phyloP scores from a whole-genome alignment of 1,139 yeast genomes.

The Geotrichum macrosporum region DNA sequence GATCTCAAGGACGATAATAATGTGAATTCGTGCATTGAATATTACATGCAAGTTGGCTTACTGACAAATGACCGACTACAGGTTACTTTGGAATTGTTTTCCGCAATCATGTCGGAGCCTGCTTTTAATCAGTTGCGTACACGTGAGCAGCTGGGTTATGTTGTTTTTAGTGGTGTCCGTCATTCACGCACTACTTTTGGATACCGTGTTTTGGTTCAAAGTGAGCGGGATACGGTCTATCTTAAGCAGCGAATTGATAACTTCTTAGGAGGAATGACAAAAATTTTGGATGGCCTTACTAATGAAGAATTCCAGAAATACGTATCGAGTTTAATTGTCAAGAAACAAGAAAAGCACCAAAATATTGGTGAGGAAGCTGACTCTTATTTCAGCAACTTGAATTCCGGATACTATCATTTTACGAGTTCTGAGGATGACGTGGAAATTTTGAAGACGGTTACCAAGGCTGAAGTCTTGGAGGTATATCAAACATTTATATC shows the following conservation, averaged over 20 bases:
- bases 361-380: slow-evolving; percentile 72
- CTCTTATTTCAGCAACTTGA: slow-evolving; percentile 62
- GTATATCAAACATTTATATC: slow-evolving; percentile 51
- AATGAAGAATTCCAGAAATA: slow-evolving; percentile 64
- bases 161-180: slow-evolving; percentile 75
- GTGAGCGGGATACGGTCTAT: slow-evolving; percentile 72
- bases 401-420: slow-evolving; percentile 76
- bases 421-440: slow-evolving; percentile 53
- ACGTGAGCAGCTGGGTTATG: slow-evolving; percentile 85
- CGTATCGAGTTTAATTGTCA: slow-evolving; percentile 61
- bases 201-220: slow-evolving; percentile 74
- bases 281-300: slow-evolving; percentile 43
- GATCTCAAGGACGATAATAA: slow-evolving; percentile 61
- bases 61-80: slow-evolving; percentile 38
- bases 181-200: slow-evolving; percentile 72
- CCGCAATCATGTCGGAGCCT: slow-evolving; percentile 77
- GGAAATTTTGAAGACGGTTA: slow-evolving; percentile 48
- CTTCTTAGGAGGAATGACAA: slow-evolving; percentile 48
- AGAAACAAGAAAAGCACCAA: slow-evolving; percentile 66
- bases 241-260: slow-evolving; percentile 72
- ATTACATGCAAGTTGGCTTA: slow-evolving; percentile 64
- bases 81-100: slow-evolving; percentile 59
- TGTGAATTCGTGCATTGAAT: slow-evolving; percentile 80
- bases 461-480: slow-evolving; percentile 53
- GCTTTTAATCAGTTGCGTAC: slow-evolving; percentile 87